phyloP scores from a whole-genome alignment of 129 eudicot genomes.

The Pittosporum tobira region DNA sequence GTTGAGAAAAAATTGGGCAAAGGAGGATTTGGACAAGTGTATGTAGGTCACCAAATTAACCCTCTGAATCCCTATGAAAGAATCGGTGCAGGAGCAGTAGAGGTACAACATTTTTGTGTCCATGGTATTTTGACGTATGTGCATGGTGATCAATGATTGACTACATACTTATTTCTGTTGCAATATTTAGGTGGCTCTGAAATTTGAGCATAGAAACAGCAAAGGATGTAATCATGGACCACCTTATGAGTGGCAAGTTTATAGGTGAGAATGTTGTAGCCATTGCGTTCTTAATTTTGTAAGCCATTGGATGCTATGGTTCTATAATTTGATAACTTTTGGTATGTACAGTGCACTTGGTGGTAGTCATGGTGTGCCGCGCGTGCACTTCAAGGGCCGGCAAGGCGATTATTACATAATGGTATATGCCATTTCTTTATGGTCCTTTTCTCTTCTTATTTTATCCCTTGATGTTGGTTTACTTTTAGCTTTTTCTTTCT shows the following conservation, averaged over 20 bases:
- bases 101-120: slow-evolving; percentile 32
- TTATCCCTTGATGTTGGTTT: background rate
- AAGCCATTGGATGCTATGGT: background rate
- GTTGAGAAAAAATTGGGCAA: slow-evolving; percentile 79
- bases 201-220: slow-evolving; percentile 81
- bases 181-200: slow-evolving; percentile 62
- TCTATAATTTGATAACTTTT: slow-evolving; percentile 3
- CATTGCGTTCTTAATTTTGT: background rate
- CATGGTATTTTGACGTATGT: background rate
- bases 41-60: slow-evolving; percentile 67
- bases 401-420: slow-evolving; percentile 77
- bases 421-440: slow-evolving; percentile 33
- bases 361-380: slow-evolving; percentile 90
- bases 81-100: slow-evolving; percentile 64
- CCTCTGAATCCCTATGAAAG: slow-evolving; percentile 50
- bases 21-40: slow-evolving; percentile 96
- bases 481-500: background rate
- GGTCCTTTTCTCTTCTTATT: background rate
- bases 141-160: background rate
- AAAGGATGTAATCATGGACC: slow-evolving; percentile 92
- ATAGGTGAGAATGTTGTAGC: slow-evolving; percentile 39
- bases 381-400: slow-evolving; percentile 73
- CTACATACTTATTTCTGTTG: background rate
- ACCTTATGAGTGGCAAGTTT: slow-evolving; percentile 91
- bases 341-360: slow-evolving; percentile 51